A percentile compares a stretch with the other conserved stretches of the same genome.
Conservation (phyloP, 2,329 filamentous ascomycete genomes). For the Ambrosiella xylebori region DNA sequence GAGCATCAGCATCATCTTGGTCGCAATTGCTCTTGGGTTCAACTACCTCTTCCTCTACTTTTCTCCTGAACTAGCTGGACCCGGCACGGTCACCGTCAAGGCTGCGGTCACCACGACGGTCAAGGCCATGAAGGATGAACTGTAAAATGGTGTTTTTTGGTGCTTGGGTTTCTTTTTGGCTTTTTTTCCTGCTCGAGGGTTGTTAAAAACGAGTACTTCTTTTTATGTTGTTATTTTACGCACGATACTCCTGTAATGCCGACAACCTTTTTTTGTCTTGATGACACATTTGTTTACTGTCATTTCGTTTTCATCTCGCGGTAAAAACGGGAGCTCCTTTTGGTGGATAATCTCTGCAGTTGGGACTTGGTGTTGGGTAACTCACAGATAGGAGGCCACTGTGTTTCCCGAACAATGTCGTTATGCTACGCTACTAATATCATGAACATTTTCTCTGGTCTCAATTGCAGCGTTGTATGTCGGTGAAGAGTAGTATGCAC, state of each 20-base stretch:
- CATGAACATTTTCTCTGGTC: neutral
- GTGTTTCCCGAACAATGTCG: neutral
- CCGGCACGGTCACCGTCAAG: neutral
- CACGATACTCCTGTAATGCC: conserved; percentile 6
- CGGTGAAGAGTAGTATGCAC: neutral
- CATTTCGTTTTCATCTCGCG: neutral
- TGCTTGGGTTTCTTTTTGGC: conserved; percentile 2
- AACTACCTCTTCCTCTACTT: conserved; percentile 10
- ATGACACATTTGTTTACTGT: neutral
- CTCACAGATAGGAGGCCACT: neutral
- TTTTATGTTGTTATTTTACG: conserved; percentile 6
- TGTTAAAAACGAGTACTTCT: conserved; percentile 6
- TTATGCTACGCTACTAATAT: conserved; percentile 13
- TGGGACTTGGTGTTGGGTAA: neutral
- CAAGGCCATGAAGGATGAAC: conserved; percentile 9
- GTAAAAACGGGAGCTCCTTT: neutral
- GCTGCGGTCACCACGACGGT: neutral
- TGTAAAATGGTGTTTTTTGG: conserved; percentile 8
- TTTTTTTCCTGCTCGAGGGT: neutral
- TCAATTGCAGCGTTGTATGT: neutral
- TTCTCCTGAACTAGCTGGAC: conserved; percentile 6
- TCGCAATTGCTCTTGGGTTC: conserved; percentile 11
- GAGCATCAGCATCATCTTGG: conserved; percentile 37
- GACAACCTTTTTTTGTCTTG: neutral
- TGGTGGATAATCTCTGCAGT: neutral